Base-by-base conservation (phyloP, 2,329 filamentous ascomycete species). In the Septoria petroselini region DNA sequence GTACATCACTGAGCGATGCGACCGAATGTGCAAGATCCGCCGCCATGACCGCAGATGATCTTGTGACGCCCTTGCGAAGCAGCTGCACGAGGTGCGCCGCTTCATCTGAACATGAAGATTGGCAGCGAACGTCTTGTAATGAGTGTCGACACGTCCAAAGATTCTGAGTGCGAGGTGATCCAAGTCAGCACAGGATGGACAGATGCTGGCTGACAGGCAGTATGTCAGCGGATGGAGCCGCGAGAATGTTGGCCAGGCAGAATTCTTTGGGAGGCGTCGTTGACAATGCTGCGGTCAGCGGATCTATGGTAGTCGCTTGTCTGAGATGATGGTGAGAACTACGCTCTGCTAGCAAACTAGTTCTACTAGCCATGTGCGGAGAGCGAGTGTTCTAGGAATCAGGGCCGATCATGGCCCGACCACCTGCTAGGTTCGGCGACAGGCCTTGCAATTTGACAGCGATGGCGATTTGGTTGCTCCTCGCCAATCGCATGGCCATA, bases 21-120 rank as follows among this genome's bases (percentile, higher is more conserved):
- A 57, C 17, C 17, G 48, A n/a, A 2, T 30, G 14, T 18, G 30
- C 35, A 5, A 52, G 17, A 37, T 51, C 39, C 9, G 40, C 4
- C 17, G 35, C 43, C 43, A 47, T 47, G 19, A 19, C 21, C 14
- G 3, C 15, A 19, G 27, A 39, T 15, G 34, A 39, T 19, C 31
- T 19, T 9, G 17, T 6, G 5, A 17, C 34, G n/a, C 19, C 21
- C 15, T 30, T 19, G 33, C 23, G 31, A 30, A 37, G 42, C 33
- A 18, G 42, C 34, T 38, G 31, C 14, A 25, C 15, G 12, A 3
- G 25, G 19, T 21, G 34, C 33, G 43, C 15, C 3, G 34, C 34
- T 46, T 47, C 34, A 39, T 47, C 34, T 9, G 17, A 17, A 12
- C 30, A 33, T 12, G 11, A n/a, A 12, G n/a, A 6, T 4, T 33